A percentile compares a stretch with the other conserved stretches of the same genome.
Evolutionary conservation across 2,329 filamentous ascomycete species (phyloP).

Genomic region (Pseudogymnoascus pannorum): DNA sequence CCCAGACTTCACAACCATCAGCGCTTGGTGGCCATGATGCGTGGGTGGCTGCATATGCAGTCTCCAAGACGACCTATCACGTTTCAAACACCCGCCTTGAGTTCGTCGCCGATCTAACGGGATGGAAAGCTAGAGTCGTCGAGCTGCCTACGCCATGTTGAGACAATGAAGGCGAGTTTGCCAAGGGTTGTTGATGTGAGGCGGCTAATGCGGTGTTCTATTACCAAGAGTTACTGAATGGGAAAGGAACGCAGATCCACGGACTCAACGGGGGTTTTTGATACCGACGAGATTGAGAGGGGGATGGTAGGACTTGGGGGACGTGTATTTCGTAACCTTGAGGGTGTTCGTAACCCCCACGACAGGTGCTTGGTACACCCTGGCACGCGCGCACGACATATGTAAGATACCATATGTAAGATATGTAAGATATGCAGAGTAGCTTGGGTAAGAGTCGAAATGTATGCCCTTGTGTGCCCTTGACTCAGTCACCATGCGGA

Average conservation of each 20-base stretch:
- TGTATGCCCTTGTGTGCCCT: not conserved
- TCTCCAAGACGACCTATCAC: not conserved
- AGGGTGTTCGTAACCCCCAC: not conserved
- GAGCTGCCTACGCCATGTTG: not conserved
- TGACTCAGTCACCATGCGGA: not conserved
- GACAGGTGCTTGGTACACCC: not conserved
- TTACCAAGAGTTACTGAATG: conserved; percentile 4
- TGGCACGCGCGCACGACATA: conserved; percentile 6
- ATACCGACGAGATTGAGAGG: not conserved
- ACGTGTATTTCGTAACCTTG: not conserved
- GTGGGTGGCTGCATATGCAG: conserved; percentile 8
- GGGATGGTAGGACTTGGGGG: not conserved
- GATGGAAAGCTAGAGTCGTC: not conserved
- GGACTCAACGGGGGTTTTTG: not conserved
- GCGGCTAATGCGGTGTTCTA: not conserved
- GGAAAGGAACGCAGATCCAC: not conserved
- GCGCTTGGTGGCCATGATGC: conserved; percentile 5
- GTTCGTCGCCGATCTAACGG: not conserved
- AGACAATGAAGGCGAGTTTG: not conserved
- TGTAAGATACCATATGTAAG: not conserved
- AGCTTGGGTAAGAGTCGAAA: not conserved
- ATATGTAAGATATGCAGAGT: not conserved
- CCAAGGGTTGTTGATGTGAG: not conserved
- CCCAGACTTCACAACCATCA: not conserved
- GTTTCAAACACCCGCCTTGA: not conserved